Evolutionary conservation across 2,329 filamentous ascomycete genomes (phyloP), one percentile per base, ranked within the genome.

Genomic region (Aureobasidium lini): DNA sequence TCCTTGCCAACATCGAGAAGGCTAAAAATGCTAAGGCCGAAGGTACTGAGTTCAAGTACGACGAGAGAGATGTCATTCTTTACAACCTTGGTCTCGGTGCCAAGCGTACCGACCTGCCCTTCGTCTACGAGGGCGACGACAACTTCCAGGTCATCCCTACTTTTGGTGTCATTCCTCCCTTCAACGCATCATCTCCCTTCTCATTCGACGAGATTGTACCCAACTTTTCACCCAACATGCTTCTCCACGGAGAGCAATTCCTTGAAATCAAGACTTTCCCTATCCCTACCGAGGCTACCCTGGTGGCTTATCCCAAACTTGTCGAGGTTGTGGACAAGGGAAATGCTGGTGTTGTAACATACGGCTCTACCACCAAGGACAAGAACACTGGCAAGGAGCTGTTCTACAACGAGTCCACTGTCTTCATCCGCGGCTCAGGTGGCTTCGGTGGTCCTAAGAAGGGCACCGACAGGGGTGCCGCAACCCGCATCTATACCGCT

Each of bases 161-260:
- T n/a, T 99, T 89, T 69, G 94, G 92, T 72, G 94, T 97, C 63
- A 87, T 99, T 68, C 94, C 94, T n/a, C 88, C 86, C 68, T 96
- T 97, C 78, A 88, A 88, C 76, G 87, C 90, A 62, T 81, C 88
- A 65, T 79, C 85, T 62, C 90, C 93, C 31, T 97, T 88, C 79
- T 85, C 81, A 73, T 82, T 94, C 68, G 84, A 85, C 70, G 84
- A 92, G 60, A 83, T 99, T 62, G 88, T 97, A 31, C 91, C 92
- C 73, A 95, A 97, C 81, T 99, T 96, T 81, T 90, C 85, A 39
- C 93, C 92, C 63, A 96, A 96, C 90, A 96, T 96, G 91, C 85
- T 99, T 53, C 87, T 99, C 28, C 94, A 99, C 78, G 94, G 94
- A 71, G 94, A 99, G 81, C 94, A 99, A 76, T 99, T 92, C 77